A percentile compares a stretch with the other conserved stretches of the same genome.
phyloP scores from a whole-genome alignment of 139 green algal genomes.

The Mesostigma viride region DNA sequence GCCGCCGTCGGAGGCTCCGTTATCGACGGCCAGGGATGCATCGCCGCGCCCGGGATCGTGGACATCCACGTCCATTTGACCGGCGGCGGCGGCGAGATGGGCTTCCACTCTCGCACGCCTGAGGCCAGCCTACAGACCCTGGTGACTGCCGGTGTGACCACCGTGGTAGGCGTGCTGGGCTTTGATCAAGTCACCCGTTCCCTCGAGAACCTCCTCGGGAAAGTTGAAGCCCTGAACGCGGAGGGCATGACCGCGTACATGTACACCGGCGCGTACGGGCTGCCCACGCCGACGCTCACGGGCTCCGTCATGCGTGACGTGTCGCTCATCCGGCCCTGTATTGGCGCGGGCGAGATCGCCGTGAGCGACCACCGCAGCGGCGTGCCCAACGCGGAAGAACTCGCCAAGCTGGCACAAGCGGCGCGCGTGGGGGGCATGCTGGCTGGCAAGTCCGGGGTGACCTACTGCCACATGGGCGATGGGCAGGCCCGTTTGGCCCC shows the following conservation, averaged over 20 bases:
- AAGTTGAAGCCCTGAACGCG: constrained; percentile 19
- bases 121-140: constrained; percentile 14
- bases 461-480: constrained; percentile 36
- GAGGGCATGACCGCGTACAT: constrained; percentile 35
- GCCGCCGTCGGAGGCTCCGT: no score
- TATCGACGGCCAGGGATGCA: not conserved
- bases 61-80: constrained; percentile 36
- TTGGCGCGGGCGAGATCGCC: constrained; percentile 40
- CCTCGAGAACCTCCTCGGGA: constrained; percentile 34
- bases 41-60: constrained; percentile 26
- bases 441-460: constrained; percentile 30
- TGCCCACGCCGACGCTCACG: constrained; percentile 27
- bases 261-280: constrained; percentile 31
- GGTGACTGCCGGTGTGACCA: constrained; percentile 37
- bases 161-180: constrained; percentile 34
- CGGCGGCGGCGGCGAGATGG: constrained; percentile 21
- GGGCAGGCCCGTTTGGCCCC: no score
- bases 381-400: constrained; percentile 13
- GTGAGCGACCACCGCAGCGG: constrained; percentile 38
- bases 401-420: constrained; percentile 30
- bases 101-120: constrained; percentile 19
- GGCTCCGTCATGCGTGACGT: constrained; percentile 30
- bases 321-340: no score
- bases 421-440: constrained; percentile 40
- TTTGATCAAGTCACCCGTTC: constrained; percentile 29